Evolutionary conservation across 1,139 yeast genomes (phyloP).

Genomic region (Pneumocystis murina): DNA sequence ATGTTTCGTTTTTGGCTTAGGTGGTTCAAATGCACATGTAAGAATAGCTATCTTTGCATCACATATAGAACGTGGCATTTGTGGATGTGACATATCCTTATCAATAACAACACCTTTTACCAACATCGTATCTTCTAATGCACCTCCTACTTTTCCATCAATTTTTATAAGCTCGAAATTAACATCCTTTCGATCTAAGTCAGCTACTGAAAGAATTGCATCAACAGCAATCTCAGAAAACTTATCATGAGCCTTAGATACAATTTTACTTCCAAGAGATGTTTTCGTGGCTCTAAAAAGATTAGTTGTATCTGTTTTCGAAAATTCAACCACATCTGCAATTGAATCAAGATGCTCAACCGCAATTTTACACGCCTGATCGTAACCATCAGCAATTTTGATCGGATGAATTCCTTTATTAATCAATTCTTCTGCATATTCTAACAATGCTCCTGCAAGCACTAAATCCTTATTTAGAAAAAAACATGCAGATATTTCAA

Average conservation of each 20-base stretch:
- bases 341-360: constrained; percentile 57
- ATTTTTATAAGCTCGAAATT: constrained; percentile 91
- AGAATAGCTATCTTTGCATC: constrained; percentile 85
- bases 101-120: constrained; percentile 87
- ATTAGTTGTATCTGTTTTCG: constrained; percentile 22
- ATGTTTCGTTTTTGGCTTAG: constrained; percentile 97
- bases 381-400: constrained; percentile 92
- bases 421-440: constrained; percentile 84
- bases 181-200: constrained; percentile 80
- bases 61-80: constrained; percentile 72
- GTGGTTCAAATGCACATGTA: constrained; percentile 98
- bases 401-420: constrained; percentile 97
- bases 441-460: constrained; percentile 82
- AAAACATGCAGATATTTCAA: not conserved
- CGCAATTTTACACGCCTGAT: constrained; percentile 90
- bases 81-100: constrained; percentile 96
- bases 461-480: constrained; percentile 26
- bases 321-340: constrained; percentile 44
- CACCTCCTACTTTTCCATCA: constrained; percentile 92
- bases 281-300: constrained; percentile 86
- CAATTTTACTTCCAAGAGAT: constrained; percentile 88
- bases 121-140: constrained; percentile 68
- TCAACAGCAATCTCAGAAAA: constrained; percentile 97
- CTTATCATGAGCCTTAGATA: constrained; percentile 80
- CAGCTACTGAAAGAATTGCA: constrained; percentile 85